Conservation (phyloP, 148 eudicot species). For the Rhododendron kiyosumense region DNA sequence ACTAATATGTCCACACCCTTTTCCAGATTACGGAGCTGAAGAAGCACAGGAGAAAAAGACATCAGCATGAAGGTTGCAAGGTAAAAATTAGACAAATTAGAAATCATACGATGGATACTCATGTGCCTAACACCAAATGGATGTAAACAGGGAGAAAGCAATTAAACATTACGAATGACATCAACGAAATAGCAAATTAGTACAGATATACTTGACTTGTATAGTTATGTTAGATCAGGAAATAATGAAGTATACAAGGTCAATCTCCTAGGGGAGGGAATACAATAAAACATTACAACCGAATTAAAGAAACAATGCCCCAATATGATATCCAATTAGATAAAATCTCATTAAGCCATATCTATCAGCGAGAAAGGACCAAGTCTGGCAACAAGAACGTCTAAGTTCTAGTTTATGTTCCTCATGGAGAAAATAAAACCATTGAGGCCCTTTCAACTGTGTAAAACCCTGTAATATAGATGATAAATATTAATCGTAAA, state of each 20-base stretch:
- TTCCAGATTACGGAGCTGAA: conserved; percentile 60
- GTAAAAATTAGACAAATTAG: not conserved
- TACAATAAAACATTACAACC: not conserved
- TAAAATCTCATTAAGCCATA: not conserved
- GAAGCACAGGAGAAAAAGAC: not conserved
- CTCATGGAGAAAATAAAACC: not conserved
- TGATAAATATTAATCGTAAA: not conserved
- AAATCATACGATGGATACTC: not conserved
- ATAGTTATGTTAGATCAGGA: not conserved
- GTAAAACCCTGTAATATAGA: not conserved
- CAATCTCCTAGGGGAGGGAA: not conserved
- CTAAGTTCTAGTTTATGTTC: not conserved
- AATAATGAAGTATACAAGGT: not conserved
- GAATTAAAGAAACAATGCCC: not conserved
- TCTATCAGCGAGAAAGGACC: not conserved
- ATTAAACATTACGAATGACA: not conserved
- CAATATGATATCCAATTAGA: not conserved
- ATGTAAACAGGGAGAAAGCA: not conserved
- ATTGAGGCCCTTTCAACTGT: not conserved
- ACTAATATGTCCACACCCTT: conserved; percentile 86
- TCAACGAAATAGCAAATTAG: not conserved
- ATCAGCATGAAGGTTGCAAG: not conserved
- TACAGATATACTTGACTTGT: not conserved
- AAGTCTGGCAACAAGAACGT: not conserved
- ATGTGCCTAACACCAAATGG: not conserved